A percentile compares a stretch with the other conserved stretches of the same genome.
Conservation (phyloP, 2,329 filamentous ascomycete genomes). For the Alternaria arborescens region DNA sequence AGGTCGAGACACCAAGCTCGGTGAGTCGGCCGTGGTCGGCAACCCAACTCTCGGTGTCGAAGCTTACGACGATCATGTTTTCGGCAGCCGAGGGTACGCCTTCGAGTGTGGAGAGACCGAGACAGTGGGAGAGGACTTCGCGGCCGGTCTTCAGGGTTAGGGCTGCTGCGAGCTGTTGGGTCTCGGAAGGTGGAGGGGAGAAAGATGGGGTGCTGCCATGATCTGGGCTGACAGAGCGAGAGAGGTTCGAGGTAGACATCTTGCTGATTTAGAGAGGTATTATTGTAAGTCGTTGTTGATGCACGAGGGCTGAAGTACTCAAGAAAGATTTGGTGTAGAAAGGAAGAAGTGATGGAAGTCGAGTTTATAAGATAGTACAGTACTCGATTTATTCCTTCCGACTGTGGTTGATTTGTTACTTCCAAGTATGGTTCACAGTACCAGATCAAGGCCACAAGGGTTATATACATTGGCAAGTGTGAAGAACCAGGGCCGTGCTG, state of each 20-base stretch:
- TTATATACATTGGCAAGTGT: not conserved
- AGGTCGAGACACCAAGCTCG: constrained; percentile 24
- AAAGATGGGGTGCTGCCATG: not conserved
- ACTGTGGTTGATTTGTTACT: not conserved
- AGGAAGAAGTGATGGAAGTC: not conserved
- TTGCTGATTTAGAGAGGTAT: not conserved
- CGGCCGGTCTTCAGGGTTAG: not conserved
- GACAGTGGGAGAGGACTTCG: constrained; percentile 7
- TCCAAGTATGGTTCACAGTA: not conserved
- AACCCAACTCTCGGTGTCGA: constrained; percentile 24
- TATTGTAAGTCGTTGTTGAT: not conserved
- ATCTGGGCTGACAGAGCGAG: not conserved
- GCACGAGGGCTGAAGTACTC: not conserved
- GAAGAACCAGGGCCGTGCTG: not conserved
- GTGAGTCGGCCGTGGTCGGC: constrained; percentile 13
- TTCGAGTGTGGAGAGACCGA: constrained; percentile 1
- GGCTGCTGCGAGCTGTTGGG: not conserved
- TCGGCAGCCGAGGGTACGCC: constrained; percentile 7
- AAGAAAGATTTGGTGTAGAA: not conserved
- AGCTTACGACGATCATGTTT: constrained; percentile 15
- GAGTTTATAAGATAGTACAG: not conserved
- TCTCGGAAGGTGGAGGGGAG: not conserved
- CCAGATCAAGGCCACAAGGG: not conserved
- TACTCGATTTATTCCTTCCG: not conserved
- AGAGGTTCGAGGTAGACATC: not conserved